Evolutionary conservation across 768 basidiomycete genomes (phyloP), one percentile per base, ranked within the genome.

Genomic region (Russula vinacea): DNA sequence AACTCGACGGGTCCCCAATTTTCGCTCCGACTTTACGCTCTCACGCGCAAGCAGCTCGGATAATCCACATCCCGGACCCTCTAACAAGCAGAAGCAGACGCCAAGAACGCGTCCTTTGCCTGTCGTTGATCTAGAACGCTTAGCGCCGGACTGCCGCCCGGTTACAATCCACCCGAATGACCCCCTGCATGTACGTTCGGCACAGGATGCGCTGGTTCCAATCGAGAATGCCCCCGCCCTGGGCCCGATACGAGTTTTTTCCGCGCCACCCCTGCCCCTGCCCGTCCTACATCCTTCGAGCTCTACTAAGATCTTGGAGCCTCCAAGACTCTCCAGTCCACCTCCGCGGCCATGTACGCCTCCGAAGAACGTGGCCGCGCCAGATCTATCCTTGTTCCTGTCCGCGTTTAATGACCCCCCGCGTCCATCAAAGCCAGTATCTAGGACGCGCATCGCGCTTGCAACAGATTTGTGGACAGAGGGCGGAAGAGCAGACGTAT

Each of bases 391-490:
- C 35, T 49, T 22, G 8, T 64, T 64, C 33, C 37, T 47, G 19
- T 49, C 63, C 14, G 24, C 54, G 6, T 45, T 37, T 1, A 17
- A 51, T 26, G 26, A n/a, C 3, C 50, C 50, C 2, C 33, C 37
- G 19, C 62, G 62, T 16, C 56, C 53, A 4, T 69, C 75, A 42
- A 78, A 80, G 62, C 80, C 84, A 8, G 81, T 87, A 35, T 78
- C 78, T 0, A 81, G 78, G 17, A 85, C 83, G 6, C 72, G 74
- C n/a, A 72, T 86, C 17, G 84, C 84, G 1, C 76, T 74, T 16
- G 79, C 82, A 24, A 84, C 78, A 14, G 80, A 86, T 70, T 74
- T 82, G 1, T 79, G 77, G 40, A 81, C 82, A 17, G 83, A 85
- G 47, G 76, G 73, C 26, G 75, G 82, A 9, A 71, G 77, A 3